Evolutionary conservation across 1,284 basidiomycete genomes (phyloP), one percentile per base, ranked within the genome.

Genomic region (Malassezia globosa): DNA sequence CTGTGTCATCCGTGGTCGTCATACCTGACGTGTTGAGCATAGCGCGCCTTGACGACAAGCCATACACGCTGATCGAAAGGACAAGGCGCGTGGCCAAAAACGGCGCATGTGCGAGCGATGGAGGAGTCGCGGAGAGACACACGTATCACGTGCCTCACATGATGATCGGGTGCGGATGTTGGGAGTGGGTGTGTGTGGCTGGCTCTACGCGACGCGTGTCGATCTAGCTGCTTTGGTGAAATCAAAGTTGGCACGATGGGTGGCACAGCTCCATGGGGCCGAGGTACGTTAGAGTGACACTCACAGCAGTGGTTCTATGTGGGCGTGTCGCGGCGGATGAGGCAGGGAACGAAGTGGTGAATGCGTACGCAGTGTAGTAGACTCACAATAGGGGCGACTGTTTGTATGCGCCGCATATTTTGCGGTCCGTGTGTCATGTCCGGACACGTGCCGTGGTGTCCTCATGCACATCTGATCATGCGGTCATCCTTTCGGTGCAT

Each of bases 391-490:
- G 19, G 52, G 77, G 76, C 45, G 83, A 85, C 5, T 87, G 94
- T 75, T 77, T 95, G 4, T 77, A 82, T 38, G 79, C 83, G 69
- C 87, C 89, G 0, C 80, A 88, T 71, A 87, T 92, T 64, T 77
- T 94, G 31, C 84, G 90, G 45, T 85, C 85, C 0, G 76, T 95
- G 22, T 78, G 81, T 67, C 87, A 90, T 65, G 77, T 92, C 40
- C 54, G 55, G 35, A 61, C 64, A 42, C 48, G 38, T 21, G 54
- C 55, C 36, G 50, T 68, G 33, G 48, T 62, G 26, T 51, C 59
- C 18, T 63, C 58, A 29, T 64, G 60, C 55, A 56, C 52, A 34
- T 57, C 56, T 29, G 61, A 59, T 35, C 57, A 63, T 35, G 46
- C 49, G 2, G 50, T 64, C 40, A 54, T 63, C 23, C 43, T 72